These are phyloP conservation scores for Fusarium irregulare DNA, from an alignment of 2,329 filamentous ascomycete species.

Conservation along the genomic window DNA sequence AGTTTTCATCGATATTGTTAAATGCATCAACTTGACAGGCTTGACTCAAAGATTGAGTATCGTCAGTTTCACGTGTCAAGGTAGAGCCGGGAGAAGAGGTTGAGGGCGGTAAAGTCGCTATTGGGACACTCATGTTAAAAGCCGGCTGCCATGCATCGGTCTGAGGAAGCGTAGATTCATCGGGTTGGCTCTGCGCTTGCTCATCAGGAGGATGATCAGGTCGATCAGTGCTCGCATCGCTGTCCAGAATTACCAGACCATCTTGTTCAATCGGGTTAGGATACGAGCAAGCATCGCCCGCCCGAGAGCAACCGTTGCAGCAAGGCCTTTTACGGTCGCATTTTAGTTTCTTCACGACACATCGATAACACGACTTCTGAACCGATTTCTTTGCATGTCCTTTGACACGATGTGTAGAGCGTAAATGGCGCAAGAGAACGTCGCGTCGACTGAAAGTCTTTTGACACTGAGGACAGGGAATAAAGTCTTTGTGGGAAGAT, in stretches of 20 bases:
- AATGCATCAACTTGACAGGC: not conserved
- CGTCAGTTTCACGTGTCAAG: not conserved
- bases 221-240: not conserved
- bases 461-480: not conserved
- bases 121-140: not conserved
- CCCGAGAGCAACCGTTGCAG: not conserved
- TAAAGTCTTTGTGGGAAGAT: not conserved
- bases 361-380: conserved; percentile 10
- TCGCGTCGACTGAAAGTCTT: conserved; percentile 1
- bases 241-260: not conserved
- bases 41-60: not conserved
- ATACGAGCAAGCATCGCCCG: not conserved
- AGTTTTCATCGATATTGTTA: not conserved
- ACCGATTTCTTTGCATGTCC: not conserved
- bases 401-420: not conserved
- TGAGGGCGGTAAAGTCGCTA: not conserved
- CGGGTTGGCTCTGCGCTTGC: fast-evolving
- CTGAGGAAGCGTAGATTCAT: not conserved
- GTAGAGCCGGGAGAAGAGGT: not conserved
- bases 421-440: not conserved
- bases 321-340: not conserved
- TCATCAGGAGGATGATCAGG: not conserved
- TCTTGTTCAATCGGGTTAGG: not conserved
- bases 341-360: not conserved
- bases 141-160: not conserved